Evolutionary conservation across 768 basidiomycete genomes (phyloP), one percentile per base, ranked within the genome.

Genomic region (Phlebiopsis flavidoalba): DNA sequence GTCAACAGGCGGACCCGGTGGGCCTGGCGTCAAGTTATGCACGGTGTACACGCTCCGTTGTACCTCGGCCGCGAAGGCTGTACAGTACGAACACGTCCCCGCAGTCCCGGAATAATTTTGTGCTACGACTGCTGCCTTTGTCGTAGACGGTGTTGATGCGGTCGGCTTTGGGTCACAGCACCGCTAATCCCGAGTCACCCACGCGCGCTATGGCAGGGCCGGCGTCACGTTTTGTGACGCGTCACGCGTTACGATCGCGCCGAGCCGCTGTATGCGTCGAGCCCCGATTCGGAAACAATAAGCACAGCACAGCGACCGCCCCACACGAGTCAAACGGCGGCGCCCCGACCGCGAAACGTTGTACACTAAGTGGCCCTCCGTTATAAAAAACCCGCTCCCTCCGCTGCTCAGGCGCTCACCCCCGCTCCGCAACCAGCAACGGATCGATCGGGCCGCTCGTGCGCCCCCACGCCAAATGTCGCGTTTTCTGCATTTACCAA

Each of bases 311-410:
- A 14, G 52, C 22, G 47, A 24, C 46, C 47, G 31, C n/a, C n/a
- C 37, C 31, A n/a, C 37, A 12, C 52, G 61, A 47, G 59, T 53
- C 59, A 54, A 43, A 33, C 31, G 50, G 2, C 43, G 17, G 15
- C 58, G 35, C 52, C 40, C 48, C 52, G 52, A 55, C 54, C 36
- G 33, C 45, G 43, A 33, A 49, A 51, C 60, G 48, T 37, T 58
- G 35, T 33, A 46, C 46, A 36, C 60, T 50, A 47, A n/a, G 58
- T 59, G 58, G 48, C 40, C 40, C 17, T 17, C 49, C n/a, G 43
- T 35, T 50, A 59, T 59, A 59, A 36, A 50, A 50, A 10, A 3
- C 24, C 58, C 5, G 5, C 19, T 31, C 35, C 36, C 58, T 31
- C 14, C 54, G 15, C 36, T 36, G 35, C 49, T 33, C 35, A 31